phyloP scores from a whole-genome alignment of 1,284 basidiomycete species.

The Ganoderma resinaceum region DNA sequence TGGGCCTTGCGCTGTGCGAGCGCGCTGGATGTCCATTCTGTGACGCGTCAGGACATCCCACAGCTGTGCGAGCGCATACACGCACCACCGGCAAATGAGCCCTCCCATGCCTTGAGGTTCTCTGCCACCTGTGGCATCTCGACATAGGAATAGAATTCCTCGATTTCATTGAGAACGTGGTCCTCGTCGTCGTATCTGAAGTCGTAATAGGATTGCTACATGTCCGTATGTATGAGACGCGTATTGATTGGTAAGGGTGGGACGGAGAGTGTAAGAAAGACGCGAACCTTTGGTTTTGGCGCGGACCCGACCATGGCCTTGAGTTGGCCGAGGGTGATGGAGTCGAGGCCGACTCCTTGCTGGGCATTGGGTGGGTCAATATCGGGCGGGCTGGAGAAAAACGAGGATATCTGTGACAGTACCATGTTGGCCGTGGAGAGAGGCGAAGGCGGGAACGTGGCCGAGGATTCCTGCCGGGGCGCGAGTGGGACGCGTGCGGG shows the following conservation, averaged over 20 bases:
- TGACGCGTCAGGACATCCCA: slow-evolving; percentile 18
- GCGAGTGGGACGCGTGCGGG: slow-evolving; percentile 11
- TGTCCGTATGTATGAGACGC: slow-evolving; percentile 33
- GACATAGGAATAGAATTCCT: slow-evolving; percentile 98
- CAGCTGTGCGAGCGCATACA: slow-evolving; percentile 30
- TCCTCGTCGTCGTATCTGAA: slow-evolving; percentile 96
- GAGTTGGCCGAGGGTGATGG: slow-evolving; percentile 84
- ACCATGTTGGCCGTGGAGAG: slow-evolving; percentile 34
- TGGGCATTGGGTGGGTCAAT: slow-evolving; percentile 27
- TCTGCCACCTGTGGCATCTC: slow-evolving; percentile 93
- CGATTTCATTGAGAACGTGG: slow-evolving; percentile 93
- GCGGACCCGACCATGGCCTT: slow-evolving; percentile 74
- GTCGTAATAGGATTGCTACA: slow-evolving; percentile 85
- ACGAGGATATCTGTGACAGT: slow-evolving; percentile 38
- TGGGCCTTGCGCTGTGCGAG: slow-evolving; percentile 71
- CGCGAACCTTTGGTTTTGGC: slow-evolving; percentile 77
- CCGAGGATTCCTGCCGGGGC: neutral
- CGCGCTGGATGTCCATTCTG: slow-evolving; percentile 83
- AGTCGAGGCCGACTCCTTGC: slow-evolving; percentile 54
- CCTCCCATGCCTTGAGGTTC: slow-evolving; percentile 89
- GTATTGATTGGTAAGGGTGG: slow-evolving; percentile 3
- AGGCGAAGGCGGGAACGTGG: slow-evolving; percentile 3
- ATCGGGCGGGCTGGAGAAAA: slow-evolving; percentile 30
- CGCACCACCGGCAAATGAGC: slow-evolving; percentile 79
- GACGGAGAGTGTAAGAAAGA: slow-evolving; percentile 16